Base-by-base conservation (phyloP, 352 stramenopile species). In the Pythium phragmiticola region DNA sequence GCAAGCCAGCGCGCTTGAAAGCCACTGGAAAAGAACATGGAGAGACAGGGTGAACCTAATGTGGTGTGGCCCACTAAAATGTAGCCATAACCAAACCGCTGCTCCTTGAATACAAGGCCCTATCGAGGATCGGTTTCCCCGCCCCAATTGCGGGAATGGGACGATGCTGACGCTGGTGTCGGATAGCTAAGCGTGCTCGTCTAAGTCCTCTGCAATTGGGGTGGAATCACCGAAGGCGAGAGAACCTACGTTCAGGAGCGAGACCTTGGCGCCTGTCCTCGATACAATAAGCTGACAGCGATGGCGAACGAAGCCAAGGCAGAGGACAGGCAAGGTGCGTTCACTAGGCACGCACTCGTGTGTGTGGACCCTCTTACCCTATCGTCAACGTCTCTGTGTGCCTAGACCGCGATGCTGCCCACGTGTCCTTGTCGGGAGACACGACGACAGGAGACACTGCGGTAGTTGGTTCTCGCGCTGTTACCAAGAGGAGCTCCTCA, bases 11-110 rank as follows among this genome's bases (percentile, higher is more conserved):
- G 33, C 33, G 7, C 11, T 39, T 13, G 34, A 39, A 39, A 6
- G 34, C 34, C 34, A 37, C 33, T 37, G 6, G 9, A 37, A 37
- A 9, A 37, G 33, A 37, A 37, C 33, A 9, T 37, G 6, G 5
- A 37, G 9, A 37, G 33, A 37, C 33, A 37, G 5, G 33, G 33
- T 37, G 33, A 45, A 19, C 39, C 13, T 46, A n/a, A 46, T 46
- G 39, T 46, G 39, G 12, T 66, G 60, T 66, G 53, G 53, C 37
- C 34, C 47, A 68, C 62, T 30, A n/a, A 42, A 63, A 37, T 63
- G 54, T 68, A 63, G 8, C 47, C n/a, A 64, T 65, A 7, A 45
- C 2, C 45, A 19, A 52, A 36, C 21, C 12, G 42, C 4, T 47
- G 8, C 2, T 21, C 46, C 30, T 33, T 37, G 42, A 56, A 55